phyloP scores from a whole-genome alignment of 352 stramenopile species.

The Globisporangium takayamanum region DNA sequence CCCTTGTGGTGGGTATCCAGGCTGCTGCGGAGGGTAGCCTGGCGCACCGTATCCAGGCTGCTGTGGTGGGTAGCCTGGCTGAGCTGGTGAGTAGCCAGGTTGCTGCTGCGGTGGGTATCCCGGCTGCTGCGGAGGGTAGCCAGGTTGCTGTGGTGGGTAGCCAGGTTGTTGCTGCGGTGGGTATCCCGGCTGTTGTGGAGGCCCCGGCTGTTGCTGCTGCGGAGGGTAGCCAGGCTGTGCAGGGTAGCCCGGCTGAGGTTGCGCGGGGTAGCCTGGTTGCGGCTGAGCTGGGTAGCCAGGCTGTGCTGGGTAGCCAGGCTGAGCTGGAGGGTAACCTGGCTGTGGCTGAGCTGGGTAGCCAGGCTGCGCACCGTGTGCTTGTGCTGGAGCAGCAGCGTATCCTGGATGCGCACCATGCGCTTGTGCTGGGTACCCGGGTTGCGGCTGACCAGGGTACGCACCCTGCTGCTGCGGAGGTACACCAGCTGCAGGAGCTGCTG shows the following conservation, averaged over 20 bases:
- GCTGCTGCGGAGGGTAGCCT: slow-evolving; percentile 14
- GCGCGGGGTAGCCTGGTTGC: background rate
- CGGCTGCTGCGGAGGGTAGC: slow-evolving; percentile 13
- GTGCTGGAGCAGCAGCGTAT: slow-evolving; percentile 7
- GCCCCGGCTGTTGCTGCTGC: slow-evolving; percentile 16
- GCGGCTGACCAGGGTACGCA: background rate
- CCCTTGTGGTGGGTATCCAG: slow-evolving; percentile 20
- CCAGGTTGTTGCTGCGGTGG: slow-evolving; percentile 18
- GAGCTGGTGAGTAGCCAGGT: too few species aligned
- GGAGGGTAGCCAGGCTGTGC: slow-evolving; percentile 14
- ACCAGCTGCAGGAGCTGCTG: slow-evolving; percentile 6
- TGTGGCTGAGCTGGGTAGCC: slow-evolving; percentile 15
- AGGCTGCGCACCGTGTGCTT: slow-evolving; percentile 11
- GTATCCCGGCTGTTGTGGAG: slow-evolving; percentile 21
- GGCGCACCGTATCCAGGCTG: slow-evolving; percentile 20
- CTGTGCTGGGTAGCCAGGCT: slow-evolving; percentile 12
- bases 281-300: slow-evolving; percentile 1
- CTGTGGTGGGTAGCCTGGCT: slow-evolving; percentile 20
- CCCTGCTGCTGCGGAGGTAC: background rate
- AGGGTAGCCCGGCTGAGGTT: background rate
- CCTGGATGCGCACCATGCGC: slow-evolving; percentile 11
- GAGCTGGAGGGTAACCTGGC: slow-evolving; percentile 17
- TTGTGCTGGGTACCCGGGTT: slow-evolving; percentile 14
- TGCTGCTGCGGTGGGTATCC: slow-evolving; percentile 23
- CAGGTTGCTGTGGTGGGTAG: slow-evolving; percentile 21